phyloP scores from a whole-genome alignment of 306 rosid genomes.

The Malus domestica region ASM211411v1 NC_041796.1:12130501-12131000 shows the following conservation, averaged over 20 bases:
- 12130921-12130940: neutral
- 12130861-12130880: neutral
- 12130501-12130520: neutral
- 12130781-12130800: constrained; percentile 35
- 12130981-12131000: neutral
- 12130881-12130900: neutral
- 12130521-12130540: neutral
- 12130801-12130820: constrained; percentile 1
- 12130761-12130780: constrained; percentile 80
- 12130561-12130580: constrained; percentile 41
- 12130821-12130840: neutral
- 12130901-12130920: neutral
- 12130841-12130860: neutral
- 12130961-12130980: neutral
- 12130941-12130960: neutral
- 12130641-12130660: constrained; percentile 11
- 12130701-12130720: constrained; percentile 11
- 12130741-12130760: constrained; percentile 73
- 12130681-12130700: neutral
- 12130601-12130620: constrained; percentile 70
- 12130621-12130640: constrained; percentile 38
- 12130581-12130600: constrained; percentile 67
- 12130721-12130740: constrained; percentile 47
- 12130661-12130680: neutral
- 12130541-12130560: neutral